Conservation (phyloP, 1,139 yeast genomes). For the Hemisphaericaspora subhashii region DNA sequence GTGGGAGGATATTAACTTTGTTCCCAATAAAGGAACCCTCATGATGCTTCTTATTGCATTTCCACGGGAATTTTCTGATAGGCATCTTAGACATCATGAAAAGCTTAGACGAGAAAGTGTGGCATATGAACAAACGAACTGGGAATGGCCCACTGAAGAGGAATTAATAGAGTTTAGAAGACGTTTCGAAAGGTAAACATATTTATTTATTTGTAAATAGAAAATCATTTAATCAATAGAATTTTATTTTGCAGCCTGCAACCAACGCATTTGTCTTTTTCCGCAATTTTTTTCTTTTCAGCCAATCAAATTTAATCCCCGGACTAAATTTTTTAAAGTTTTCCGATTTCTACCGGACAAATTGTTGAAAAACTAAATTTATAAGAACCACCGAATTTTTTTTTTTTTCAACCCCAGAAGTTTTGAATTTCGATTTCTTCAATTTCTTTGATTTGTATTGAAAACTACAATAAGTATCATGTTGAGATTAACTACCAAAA, state of each 20-base stretch:
- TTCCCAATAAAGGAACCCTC: constrained; percentile 44
- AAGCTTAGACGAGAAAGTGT: constrained; percentile 17
- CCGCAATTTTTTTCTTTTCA: constrained; percentile 3
- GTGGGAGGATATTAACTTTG: constrained; percentile 56
- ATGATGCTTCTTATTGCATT: constrained; percentile 36
- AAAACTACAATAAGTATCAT: constrained; percentile 16
- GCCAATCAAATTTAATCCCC: constrained; percentile 18
- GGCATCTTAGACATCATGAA: constrained; percentile 42
- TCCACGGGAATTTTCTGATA: constrained; percentile 38
- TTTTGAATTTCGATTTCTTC: constrained; percentile 2
- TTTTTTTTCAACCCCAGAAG: constrained; percentile 5
- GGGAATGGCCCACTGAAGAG: constrained; percentile 30
- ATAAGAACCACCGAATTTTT: constrained; percentile 2
- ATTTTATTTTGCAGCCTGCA: not conserved
- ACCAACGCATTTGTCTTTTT: too few relatives aligned
- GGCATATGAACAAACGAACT: constrained; percentile 11
- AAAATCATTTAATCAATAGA: not conserved
- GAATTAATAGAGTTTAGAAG: constrained; percentile 14
- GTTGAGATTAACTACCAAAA: constrained; percentile 31
- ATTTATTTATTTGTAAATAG: not conserved
- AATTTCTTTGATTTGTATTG: not conserved
- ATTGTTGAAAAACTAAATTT: too few relatives aligned
- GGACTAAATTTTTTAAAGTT: constrained; percentile 6
- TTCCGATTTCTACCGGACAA: constrained; percentile 1
- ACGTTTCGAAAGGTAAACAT: not conserved